Percentiles rank a stretch among this genome's conserved stretches.
Evolutionary conservation across 495 filamentous ascomycete genomes (phyloP).

Genomic region (Friedmanniomyces simplex): DNA sequence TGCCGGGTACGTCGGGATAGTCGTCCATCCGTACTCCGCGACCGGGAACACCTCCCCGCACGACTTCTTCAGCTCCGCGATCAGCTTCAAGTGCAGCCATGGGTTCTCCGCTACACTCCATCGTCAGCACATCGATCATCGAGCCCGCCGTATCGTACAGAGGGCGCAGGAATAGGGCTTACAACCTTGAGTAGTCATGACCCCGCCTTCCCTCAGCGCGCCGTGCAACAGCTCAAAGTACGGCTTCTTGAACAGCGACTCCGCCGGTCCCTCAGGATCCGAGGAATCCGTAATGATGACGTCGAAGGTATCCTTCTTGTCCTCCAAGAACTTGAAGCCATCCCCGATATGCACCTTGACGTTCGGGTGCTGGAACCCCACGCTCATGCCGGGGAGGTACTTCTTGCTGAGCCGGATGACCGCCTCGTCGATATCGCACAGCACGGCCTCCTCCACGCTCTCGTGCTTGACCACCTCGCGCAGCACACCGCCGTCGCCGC

Average conservation of each 20-base stretch:
- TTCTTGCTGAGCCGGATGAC: constrained; percentile 98
- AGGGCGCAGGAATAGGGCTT: constrained; percentile 34
- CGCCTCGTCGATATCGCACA: constrained; percentile 99
- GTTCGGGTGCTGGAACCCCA: constrained; percentile 86
- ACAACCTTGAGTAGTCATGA: constrained; percentile 99
- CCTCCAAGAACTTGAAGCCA: constrained; percentile 93
- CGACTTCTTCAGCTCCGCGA: constrained; percentile 83
- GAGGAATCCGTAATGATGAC: constrained; percentile 99
- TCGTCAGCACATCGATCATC: constrained; percentile 25
- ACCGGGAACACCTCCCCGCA: constrained; percentile 96
- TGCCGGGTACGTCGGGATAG: constrained; percentile 97
- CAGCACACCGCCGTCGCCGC: constrained; percentile 92
- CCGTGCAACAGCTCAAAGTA: constrained; percentile 90
- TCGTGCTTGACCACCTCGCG: constrained; percentile 98
- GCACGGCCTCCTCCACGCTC: constrained; percentile 73
- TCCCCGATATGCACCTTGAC: constrained; percentile 86
- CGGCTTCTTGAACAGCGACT: constrained; percentile 93
- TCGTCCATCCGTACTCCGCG: constrained; percentile 98
- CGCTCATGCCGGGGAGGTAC: constrained; percentile 91
- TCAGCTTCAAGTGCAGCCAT: constrained; percentile 92
- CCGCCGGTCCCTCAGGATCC: constrained; percentile 93
- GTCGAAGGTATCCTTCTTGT: constrained; percentile 90
- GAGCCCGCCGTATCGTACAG: background rate
- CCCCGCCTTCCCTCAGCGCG: constrained; percentile 86
- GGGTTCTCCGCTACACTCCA: constrained; percentile 78